Conservation (phyloP, 1,139 yeast genomes). For the Sugiyamaella paludigena region DNA sequence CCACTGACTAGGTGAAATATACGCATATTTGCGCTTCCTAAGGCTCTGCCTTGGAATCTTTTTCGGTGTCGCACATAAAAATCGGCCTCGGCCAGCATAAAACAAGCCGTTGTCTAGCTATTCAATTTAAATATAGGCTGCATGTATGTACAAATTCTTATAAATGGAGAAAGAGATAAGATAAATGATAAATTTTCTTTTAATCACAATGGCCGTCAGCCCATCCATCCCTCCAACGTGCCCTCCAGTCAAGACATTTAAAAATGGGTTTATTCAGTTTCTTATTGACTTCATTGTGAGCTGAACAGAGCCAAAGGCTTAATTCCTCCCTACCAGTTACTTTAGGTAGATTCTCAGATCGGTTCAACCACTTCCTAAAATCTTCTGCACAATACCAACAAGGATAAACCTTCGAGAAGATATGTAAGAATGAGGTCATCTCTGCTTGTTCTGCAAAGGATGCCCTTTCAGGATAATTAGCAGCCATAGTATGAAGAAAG, state of each 20-base stretch:
- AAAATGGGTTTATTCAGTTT: slow-evolving; percentile 83
- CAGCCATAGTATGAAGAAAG: slow-evolving; percentile 84
- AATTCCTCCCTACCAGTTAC: slow-evolving; percentile 72
- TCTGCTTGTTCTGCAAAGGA: slow-evolving; percentile 60
- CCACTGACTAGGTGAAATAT: too few relatives aligned
- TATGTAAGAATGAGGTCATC: slow-evolving; percentile 62
- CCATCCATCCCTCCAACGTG: slow-evolving; percentile 72
- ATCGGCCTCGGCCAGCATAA: too few relatives aligned
- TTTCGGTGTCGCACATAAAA: too few relatives aligned
- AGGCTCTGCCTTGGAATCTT: too few relatives aligned
- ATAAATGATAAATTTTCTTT: neutral
- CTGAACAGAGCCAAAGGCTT: slow-evolving; percentile 90
- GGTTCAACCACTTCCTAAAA: slow-evolving; percentile 60
- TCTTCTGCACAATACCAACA: slow-evolving; percentile 94
- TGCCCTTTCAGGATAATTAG: slow-evolving; percentile 78
- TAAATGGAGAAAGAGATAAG: neutral
- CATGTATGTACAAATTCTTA: neutral
- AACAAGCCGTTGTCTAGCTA: neutral
- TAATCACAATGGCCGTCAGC: slow-evolving; percentile 32
- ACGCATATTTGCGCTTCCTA: too few relatives aligned
- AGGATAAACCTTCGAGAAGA: slow-evolving; percentile 84
- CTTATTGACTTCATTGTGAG: slow-evolving; percentile 85
- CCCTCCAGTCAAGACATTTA: slow-evolving; percentile 86
- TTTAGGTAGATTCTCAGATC: slow-evolving; percentile 55
- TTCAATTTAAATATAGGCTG: neutral